phyloP scores from a whole-genome alignment of 768 basidiomycete species.

The Aureoboletus auriporus region DNA sequence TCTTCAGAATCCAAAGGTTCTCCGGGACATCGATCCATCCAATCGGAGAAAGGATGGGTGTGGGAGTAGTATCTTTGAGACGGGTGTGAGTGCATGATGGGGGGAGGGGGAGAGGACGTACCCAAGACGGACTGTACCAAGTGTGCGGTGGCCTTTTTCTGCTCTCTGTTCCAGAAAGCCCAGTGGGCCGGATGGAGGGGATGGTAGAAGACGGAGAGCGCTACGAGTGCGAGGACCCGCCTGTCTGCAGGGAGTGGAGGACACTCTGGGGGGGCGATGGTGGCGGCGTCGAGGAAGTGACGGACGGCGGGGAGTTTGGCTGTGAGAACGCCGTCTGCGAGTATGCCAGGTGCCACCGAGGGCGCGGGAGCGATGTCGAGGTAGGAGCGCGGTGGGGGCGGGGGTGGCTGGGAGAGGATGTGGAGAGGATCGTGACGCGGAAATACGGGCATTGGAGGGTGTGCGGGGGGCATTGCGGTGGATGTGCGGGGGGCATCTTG shows the following conservation, averaged over 20 bases:
- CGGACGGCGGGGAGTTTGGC: slow-evolving; percentile 47
- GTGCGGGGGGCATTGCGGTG: slow-evolving; percentile 17
- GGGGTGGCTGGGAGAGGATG: slow-evolving; percentile 22
- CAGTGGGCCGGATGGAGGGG: slow-evolving; percentile 55
- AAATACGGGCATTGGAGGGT: slow-evolving; percentile 24
- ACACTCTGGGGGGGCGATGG: slow-evolving; percentile 38
- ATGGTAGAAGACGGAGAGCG: slow-evolving; percentile 54
- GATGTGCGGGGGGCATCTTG: slow-evolving; percentile 22
- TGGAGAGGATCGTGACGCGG: slow-evolving; percentile 32
- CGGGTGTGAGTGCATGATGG: slow-evolving; percentile 5
- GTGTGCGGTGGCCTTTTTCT: slow-evolving; percentile 45
- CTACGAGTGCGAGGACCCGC: slow-evolving; percentile 52
- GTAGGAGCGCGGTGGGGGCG: slow-evolving; percentile 18
- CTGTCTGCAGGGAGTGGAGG: slow-evolving; percentile 36
- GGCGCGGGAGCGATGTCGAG: slow-evolving; percentile 17
- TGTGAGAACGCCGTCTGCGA: slow-evolving; percentile 40
- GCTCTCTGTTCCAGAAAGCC: slow-evolving; percentile 58
- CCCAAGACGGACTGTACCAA: slow-evolving; percentile 51
- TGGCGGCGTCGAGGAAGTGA: slow-evolving; percentile 41
- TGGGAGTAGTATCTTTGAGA: slow-evolving; percentile 23
- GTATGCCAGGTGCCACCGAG: slow-evolving; percentile 34
- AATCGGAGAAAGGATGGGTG: slow-evolving; percentile 33
- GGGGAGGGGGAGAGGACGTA: slow-evolving; percentile 31
- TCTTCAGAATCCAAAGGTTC: slow-evolving; percentile 32
- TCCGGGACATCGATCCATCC: slow-evolving; percentile 31